phyloP scores from a whole-genome alignment of 768 basidiomycete genomes.

The Austroboletus festivus region DNA sequence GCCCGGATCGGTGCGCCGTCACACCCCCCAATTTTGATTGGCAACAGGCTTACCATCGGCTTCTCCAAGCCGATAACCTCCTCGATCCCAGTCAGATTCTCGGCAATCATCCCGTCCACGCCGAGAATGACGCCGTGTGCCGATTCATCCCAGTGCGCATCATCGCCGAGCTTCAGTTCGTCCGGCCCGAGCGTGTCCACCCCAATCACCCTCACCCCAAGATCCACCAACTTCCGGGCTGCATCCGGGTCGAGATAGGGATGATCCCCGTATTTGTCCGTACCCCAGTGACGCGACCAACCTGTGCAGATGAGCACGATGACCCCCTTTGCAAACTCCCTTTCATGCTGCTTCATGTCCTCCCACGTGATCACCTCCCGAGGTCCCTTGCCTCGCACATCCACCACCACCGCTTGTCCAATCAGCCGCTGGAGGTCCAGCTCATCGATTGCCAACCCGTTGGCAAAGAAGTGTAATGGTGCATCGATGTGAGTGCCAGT shows the following conservation, averaged over 20 bases:
- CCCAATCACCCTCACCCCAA: slow-evolving; percentile 55
- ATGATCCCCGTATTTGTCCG: slow-evolving; percentile 49
- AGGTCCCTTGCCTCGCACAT: slow-evolving; percentile 42
- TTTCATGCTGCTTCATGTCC: slow-evolving; percentile 38
- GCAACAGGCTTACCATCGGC: slow-evolving; percentile 52
- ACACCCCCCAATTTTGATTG: slow-evolving; percentile 52
- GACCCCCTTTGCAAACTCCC: slow-evolving; percentile 36
- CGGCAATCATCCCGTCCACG: slow-evolving; percentile 61
- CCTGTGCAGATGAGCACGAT: slow-evolving; percentile 61
- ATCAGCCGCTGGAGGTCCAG: slow-evolving; percentile 51
- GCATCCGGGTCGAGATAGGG: slow-evolving; percentile 55
- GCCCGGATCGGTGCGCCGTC: slow-evolving; percentile 71
- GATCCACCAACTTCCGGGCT: slow-evolving; percentile 45
- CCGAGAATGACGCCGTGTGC: slow-evolving; percentile 61
- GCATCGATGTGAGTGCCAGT: slow-evolving; percentile 79
- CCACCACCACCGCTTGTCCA: slow-evolving; percentile 51
- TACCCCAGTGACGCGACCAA: slow-evolving; percentile 57
- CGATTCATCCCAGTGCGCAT: background rate
- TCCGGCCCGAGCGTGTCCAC: slow-evolving; percentile 67
- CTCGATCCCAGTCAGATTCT: slow-evolving; percentile 62
- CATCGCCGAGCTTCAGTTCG: slow-evolving; percentile 29
- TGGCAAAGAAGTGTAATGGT: slow-evolving; percentile 61
- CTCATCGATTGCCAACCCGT: slow-evolving; percentile 52
- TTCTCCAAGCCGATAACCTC: slow-evolving; percentile 31
- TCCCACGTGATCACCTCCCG: slow-evolving; percentile 57